Evolutionary conservation across 129 eudicot genomes (phyloP), one percentile per base, ranked within the genome.

Genomic region (Escallonia herrerae): DNA sequence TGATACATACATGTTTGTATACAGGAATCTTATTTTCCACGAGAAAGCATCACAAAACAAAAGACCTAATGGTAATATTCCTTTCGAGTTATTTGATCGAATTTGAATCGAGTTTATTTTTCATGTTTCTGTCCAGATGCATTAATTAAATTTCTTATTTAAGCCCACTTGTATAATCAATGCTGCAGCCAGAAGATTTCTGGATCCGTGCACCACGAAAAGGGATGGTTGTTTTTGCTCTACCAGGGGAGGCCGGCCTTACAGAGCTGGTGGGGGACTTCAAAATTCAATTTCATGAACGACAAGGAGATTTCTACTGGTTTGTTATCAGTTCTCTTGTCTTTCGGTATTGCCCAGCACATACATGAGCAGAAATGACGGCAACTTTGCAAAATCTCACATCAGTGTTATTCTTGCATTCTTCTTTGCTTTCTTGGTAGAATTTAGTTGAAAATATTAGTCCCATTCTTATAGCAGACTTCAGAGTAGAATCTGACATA

Each of bases 231-330:
- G 88, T 91, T 44, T 91, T 91, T 68, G 97, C 97, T 72, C 69
- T 91, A 56, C 96, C 97, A 13, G 95, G 97, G 54, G 90, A 91
- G 68, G 91, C 83, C 37, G 96, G 97, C 59, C 72, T 91, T 43
- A 85, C 97, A 56, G 91, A 88, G 78, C 74, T 88, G 80, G 54
- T 49, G 8, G 96, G 98, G 13, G 98, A 93, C 81, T 93, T 88
- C 80, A 93, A 88, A 77, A 77, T 93, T 79, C 91, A 85, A 3
- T 88, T 93, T 81, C 96, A 93, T 63, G 96, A 88, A 57, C 86
- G 84, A 50, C 91, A 93, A 72, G 98, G 98, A 80, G 96, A 88
- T 80, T 93, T 93, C 65, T 88, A 89, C 71, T 88, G 98, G 98
- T 91, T 62, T 60, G 82, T 38, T 39, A 54, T 70, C 63, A 40